These are phyloP conservation scores for Colletotrichum sojae DNA, from an alignment of 2,329 filamentous ascomycete genomes.

Conservation along the genomic window DNA sequence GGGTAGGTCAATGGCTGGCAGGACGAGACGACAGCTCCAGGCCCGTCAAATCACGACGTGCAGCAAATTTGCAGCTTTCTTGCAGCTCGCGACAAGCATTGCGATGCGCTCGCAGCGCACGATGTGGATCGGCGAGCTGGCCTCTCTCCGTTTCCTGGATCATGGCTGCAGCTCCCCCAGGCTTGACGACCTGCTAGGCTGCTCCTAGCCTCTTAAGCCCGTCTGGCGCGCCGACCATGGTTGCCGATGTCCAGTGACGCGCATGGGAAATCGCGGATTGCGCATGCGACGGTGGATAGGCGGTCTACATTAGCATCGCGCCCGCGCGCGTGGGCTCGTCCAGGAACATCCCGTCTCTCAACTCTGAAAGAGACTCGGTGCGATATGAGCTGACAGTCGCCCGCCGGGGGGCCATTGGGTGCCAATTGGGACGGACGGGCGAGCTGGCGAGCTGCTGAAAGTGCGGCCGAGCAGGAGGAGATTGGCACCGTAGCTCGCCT, in stretches of 20 bases:
- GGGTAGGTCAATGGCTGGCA: constrained; percentile 13
- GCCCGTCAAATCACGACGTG: constrained; percentile 26
- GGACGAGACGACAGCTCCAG: constrained; percentile 2
- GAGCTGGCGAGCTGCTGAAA: constrained; percentile 7
- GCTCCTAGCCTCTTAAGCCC: not conserved
- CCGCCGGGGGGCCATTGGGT: constrained; percentile 6
- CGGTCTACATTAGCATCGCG: constrained; percentile 20
- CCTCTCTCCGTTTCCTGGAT: constrained; percentile 13
- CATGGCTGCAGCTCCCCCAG: constrained; percentile 27
- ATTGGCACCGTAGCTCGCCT: constrained; percentile 28
- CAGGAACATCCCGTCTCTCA: constrained; percentile 28
- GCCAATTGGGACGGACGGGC: constrained; percentile 25
- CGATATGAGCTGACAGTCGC: constrained; percentile 26
- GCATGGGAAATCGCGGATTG: constrained; percentile 26
- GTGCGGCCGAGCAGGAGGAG: constrained; percentile 9
- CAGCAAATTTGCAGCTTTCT: constrained; percentile 29
- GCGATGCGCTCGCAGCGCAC: constrained; percentile 14
- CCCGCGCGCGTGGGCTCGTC: constrained; percentile 12
- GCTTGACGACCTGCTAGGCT: constrained; percentile 8
- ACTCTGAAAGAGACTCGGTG: not conserved
- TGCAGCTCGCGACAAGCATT: constrained; percentile 28
- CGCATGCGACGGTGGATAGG: constrained; percentile 8
- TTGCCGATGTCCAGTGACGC: constrained; percentile 14
- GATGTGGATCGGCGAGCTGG: constrained; percentile 28
- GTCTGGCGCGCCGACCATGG: constrained; percentile 11